These are phyloP conservation scores for Picea mariana DNA, from an alignment of 83 land plant genomes.

Conservation along the genomic window DNA sequence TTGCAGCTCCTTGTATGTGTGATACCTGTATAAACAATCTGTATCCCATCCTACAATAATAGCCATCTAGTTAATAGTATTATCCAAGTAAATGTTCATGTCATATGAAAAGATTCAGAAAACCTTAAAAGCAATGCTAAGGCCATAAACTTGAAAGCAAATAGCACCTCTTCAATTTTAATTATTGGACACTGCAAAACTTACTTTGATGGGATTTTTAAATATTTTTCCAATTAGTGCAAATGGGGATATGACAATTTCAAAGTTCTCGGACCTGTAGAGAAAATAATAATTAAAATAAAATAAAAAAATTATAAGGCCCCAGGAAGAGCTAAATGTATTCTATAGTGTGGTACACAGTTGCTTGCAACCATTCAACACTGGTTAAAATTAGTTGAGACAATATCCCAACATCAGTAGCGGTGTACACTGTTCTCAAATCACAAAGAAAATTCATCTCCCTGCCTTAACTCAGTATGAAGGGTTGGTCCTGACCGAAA, in stretches of 20 bases:
- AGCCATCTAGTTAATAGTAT: not conserved
- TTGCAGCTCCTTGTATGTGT: not conserved
- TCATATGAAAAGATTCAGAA: not conserved
- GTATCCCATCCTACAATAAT: not conserved
- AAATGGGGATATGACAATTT: not conserved
- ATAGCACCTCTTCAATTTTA: too few species aligned
- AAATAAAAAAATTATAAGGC: not conserved
- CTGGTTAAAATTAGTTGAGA: not conserved
- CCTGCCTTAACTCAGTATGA: slow-evolving; percentile 5
- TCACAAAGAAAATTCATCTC: not conserved
- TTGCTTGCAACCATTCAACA: slow-evolving; percentile 1
- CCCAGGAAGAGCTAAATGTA: not conserved
- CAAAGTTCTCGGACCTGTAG: not conserved
- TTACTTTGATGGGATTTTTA: not conserved
- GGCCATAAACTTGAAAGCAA: not conserved
- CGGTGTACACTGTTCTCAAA: not conserved
- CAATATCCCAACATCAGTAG: not conserved
- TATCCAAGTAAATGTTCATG: not conserved
- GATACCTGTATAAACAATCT: not conserved
- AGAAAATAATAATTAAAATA: not conserved
- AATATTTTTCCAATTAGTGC: not conserved
- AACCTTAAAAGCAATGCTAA: not conserved
- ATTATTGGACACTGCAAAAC: not conserved
- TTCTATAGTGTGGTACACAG: not conserved
- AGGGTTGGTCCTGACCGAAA: too few species aligned